phyloP scores from a whole-genome alignment of 2,329 filamentous ascomycete genomes.

The Colletotrichum sp. region DNA sequence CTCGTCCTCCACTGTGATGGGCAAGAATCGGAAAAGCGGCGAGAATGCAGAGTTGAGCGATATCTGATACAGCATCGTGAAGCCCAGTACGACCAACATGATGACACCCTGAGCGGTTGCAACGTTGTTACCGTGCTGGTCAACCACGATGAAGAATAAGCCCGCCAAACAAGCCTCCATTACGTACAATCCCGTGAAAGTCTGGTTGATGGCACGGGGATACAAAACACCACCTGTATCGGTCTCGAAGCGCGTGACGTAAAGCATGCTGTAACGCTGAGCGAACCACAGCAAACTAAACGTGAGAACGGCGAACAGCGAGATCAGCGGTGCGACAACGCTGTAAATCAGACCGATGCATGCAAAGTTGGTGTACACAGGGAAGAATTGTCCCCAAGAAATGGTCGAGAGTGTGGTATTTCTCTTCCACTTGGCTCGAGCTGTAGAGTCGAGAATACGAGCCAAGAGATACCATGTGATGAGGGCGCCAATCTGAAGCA shows the following conservation, averaged over 20 bases:
- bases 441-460: conserved; percentile 82
- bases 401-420: conserved; percentile 81
- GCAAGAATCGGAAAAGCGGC: conserved; percentile 86
- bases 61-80: conserved; percentile 80
- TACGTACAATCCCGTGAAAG: conserved; percentile 92
- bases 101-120: conserved; percentile 80
- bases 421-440: conserved; percentile 80
- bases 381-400: conserved; percentile 93
- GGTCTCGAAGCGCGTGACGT: conserved; percentile 86
- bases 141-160: conserved; percentile 82
- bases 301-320: conserved; percentile 91
- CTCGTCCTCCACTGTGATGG: conserved; percentile 95
- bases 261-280: conserved; percentile 95
- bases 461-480: conserved; percentile 82
- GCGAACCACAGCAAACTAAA: conserved; percentile 93
- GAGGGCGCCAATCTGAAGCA: conserved; percentile 83
- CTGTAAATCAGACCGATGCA: conserved; percentile 91
- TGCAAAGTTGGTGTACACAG: conserved; percentile 94
- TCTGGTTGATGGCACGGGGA: conserved; percentile 90
- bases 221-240: conserved; percentile 95
- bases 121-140: conserved; percentile 50
- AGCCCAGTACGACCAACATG: conserved; percentile 77
- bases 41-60: conserved; percentile 83
- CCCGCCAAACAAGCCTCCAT: conserved; percentile 93
- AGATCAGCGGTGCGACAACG: conserved; percentile 86